phyloP scores from a whole-genome alignment of 768 basidiomycete genomes.

The Phanerodontia chrysosporium region DNA sequence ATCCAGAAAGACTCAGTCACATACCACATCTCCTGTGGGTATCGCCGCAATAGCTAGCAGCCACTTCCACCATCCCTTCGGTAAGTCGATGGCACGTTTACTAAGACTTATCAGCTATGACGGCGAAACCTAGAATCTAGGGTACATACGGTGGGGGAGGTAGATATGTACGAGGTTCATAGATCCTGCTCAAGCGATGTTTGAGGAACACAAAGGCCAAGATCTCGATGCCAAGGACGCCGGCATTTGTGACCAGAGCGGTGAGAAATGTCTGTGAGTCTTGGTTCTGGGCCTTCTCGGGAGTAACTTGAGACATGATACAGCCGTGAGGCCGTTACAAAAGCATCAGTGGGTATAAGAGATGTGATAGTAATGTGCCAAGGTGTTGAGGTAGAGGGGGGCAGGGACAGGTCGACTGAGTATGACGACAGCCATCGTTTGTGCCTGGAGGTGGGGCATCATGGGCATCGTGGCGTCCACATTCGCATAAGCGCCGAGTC shows the following conservation, averaged over 20 bases:
- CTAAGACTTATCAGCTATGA: constrained; percentile 26
- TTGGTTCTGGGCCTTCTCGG: constrained; percentile 13
- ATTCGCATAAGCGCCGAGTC: neutral
- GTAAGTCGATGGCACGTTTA: constrained; percentile 42
- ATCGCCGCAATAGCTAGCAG: constrained; percentile 39
- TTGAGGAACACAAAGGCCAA: constrained; percentile 55
- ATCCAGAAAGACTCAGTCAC: no score
- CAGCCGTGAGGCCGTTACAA: neutral
- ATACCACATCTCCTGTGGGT: constrained; percentile 43
- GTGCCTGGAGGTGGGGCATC: constrained; percentile 5
- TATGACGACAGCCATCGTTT: neutral
- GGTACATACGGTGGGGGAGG: constrained; percentile 48
- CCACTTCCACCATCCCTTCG: constrained; percentile 47
- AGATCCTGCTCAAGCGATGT: constrained; percentile 52
- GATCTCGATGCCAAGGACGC: constrained; percentile 43
- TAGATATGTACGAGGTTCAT: constrained; percentile 57
- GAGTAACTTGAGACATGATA: constrained; percentile 10
- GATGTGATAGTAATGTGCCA: neutral
- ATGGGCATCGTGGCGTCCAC: neutral
- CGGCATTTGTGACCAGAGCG: constrained; percentile 53
- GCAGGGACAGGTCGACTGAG: neutral
- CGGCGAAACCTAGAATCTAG: no score
- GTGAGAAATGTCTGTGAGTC: constrained; percentile 54
- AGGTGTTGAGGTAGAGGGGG: neutral
- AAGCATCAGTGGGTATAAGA: neutral